Conservation (phyloP, 176 grass and related monocot species). For the sorghum (Sorghum bicolor) region DNA sequence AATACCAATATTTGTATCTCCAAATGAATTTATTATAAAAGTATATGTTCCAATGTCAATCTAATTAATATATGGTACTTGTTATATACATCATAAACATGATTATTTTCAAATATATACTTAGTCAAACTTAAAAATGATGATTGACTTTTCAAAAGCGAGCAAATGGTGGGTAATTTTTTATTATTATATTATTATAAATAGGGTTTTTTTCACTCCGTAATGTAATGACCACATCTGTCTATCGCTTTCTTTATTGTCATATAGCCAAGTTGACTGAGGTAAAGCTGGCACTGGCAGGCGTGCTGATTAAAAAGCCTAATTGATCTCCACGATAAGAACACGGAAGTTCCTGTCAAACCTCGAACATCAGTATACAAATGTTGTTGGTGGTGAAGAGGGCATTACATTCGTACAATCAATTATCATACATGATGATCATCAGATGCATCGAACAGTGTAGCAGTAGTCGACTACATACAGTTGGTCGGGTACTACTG, state of each 20-base stretch:
- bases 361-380: slow-evolving; percentile 32
- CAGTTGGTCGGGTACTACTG: background rate
- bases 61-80: too few relatives aligned
- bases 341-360: slow-evolving; percentile 32
- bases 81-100: too few relatives aligned
- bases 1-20: too few relatives aligned
- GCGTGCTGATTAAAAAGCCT: slow-evolving; percentile 33
- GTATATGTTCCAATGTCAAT: too few relatives aligned
- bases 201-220: background rate
- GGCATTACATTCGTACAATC: background rate
- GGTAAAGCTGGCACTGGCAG: slow-evolving; percentile 8
- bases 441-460: slow-evolving; percentile 42
- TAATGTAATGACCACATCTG: background rate
- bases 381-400: slow-evolving; percentile 22
- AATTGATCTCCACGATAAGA: slow-evolving; percentile 13
- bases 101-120: too few relatives aligned
- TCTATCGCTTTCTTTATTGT: slow-evolving; percentile 28
- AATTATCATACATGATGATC: slow-evolving; percentile 3
- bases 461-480: background rate
- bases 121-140: too few relatives aligned
- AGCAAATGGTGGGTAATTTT: too few relatives aligned
- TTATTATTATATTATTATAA: background rate
- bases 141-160: too few relatives aligned
- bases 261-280: slow-evolving; percentile 4
- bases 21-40: too few relatives aligned